A percentile compares a stretch with the other conserved stretches of the same genome.
Evolutionary conservation across 345 rosid genomes (phyloP).

Genomic region (thale cress (Arabidopsis thaliana)): TAIR10.1 NC_003074.8:7955001-7955500

Average conservation of each 20-base stretch:
- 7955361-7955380: constrained; percentile 19
- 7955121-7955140: constrained; percentile 24
- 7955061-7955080: not conserved
- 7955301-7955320: constrained; percentile 18
- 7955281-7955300: constrained; percentile 1
- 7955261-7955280: constrained; percentile 13
- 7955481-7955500: constrained; percentile 5
- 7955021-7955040: constrained; percentile 10
- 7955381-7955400: constrained; percentile 10
- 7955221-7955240: constrained; percentile 14
- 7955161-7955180: constrained; percentile 9
- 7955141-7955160: constrained; percentile 25
- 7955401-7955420: not conserved
- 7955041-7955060: constrained; percentile 2
- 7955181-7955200: constrained; percentile 20
- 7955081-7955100: not conserved
- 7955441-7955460: constrained; percentile 22
- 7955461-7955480: constrained; percentile 27
- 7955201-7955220: not conserved
- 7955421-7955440: not conserved
- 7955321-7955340: constrained; percentile 16
- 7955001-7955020: constrained; percentile 18
- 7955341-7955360: not conserved
- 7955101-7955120: constrained; percentile 16
- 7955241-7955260: not conserved